A percentile compares a stretch with the other conserved stretches of the same genome.
Conservation (phyloP, 148 eudicot genomes). For the Rhododendron ovatum region DNA sequence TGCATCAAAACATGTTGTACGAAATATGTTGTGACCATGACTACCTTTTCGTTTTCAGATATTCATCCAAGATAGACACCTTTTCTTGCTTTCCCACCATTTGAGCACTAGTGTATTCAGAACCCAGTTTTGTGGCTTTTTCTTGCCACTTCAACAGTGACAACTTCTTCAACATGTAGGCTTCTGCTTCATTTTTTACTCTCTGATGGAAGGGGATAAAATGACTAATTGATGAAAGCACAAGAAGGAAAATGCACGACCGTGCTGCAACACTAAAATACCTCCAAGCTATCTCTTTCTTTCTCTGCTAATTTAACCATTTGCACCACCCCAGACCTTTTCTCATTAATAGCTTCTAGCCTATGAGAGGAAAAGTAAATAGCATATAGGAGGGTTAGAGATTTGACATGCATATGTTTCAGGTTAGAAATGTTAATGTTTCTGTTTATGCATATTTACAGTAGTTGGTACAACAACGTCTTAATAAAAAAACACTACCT, state of each 20-base stretch:
- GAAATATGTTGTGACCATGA: neutral
- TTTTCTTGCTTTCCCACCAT: constrained; percentile 49
- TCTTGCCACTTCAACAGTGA: constrained; percentile 89
- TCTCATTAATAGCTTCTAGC: constrained; percentile 78
- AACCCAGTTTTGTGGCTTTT: constrained; percentile 72
- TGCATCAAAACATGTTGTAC: neutral
- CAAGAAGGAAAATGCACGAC: neutral
- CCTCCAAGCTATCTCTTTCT: constrained; percentile 91
- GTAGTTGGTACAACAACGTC: too few relatives aligned
- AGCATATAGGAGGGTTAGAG: neutral
- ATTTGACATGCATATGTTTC: neutral
- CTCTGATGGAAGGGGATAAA: constrained; percentile 31
- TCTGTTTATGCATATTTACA: too few relatives aligned
- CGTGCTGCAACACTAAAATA: constrained; percentile 12
- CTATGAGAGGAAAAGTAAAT: constrained; percentile 24
- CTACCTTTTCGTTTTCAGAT: constrained; percentile 66
- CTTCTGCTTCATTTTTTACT: constrained; percentile 95
- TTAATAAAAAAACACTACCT: too few relatives aligned
- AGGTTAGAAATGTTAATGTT: neutral
- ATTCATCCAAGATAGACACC: constrained; percentile 59
- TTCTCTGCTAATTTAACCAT: constrained; percentile 98
- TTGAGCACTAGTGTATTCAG: constrained; percentile 55
- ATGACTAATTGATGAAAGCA: neutral
- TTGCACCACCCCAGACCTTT: constrained; percentile 90
- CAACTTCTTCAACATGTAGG: constrained; percentile 84